Evolutionary conservation across 345 rosid species (phyloP).

Genomic region (Citrus medica): DNA sequence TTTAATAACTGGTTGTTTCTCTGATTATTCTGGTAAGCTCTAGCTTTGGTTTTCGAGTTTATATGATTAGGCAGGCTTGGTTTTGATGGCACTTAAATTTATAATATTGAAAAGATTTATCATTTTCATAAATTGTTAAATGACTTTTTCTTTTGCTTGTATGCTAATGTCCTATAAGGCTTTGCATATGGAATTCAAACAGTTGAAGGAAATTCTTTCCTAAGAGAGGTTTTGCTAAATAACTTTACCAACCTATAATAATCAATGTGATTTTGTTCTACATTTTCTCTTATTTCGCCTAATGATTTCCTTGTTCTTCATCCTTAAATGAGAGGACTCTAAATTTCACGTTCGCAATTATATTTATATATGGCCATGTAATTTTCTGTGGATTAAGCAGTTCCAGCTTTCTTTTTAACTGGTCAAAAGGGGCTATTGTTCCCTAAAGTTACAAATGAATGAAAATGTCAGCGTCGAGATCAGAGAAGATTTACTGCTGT

Average conservation of each 20-base stretch:
- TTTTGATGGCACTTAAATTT: not conserved
- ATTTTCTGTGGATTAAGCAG: not conserved
- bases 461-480: not conserved
- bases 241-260: not conserved
- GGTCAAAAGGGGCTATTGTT: not conserved
- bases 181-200: not conserved
- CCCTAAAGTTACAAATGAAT: not conserved
- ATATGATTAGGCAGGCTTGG: not conserved
- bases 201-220: not conserved
- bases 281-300: not conserved
- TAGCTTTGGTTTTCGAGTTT: not conserved
- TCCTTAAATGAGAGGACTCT: not conserved
- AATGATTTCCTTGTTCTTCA: not conserved
- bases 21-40: conserved; percentile 46
- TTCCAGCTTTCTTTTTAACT: not conserved
- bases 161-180: not conserved
- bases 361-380: not conserved
- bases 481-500: not conserved
- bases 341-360: not conserved
- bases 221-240: not conserved
- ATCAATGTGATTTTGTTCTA: not conserved
- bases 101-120: not conserved
- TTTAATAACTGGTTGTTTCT: conserved; percentile 47
- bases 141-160: not conserved
- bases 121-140: not conserved